These are phyloP conservation scores for Alisma plantagoaquatica DNA, from an alignment of 106 monocot species.

Conservation along the genomic window DNA sequence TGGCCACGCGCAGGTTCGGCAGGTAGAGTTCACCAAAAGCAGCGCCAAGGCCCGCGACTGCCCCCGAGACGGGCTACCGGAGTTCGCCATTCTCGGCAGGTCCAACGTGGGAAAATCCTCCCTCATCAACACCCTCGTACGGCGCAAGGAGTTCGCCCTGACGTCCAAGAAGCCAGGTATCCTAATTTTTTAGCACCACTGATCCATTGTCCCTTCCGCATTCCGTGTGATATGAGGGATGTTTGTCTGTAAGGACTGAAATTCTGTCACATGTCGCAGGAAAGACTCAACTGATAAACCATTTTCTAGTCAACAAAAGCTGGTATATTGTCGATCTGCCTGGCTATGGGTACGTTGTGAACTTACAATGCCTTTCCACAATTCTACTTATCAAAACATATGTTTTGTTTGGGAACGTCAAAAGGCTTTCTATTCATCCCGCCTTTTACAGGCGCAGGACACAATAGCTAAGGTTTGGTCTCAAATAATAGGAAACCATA, in stretches of 20 bases:
- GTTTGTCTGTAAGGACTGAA: too few species aligned
- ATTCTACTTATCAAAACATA: too few species aligned
- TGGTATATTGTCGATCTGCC: slow-evolving; percentile 98
- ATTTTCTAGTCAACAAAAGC: slow-evolving; percentile 91
- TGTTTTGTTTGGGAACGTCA: too few species aligned
- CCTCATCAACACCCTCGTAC: slow-evolving; percentile 75
- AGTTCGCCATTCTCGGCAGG: slow-evolving; percentile 87
- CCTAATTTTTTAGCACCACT: too few species aligned
- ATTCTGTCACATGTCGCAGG: too few species aligned
- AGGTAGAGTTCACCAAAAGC: slow-evolving; percentile 82
- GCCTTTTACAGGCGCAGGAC: too few species aligned
- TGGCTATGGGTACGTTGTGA: slow-evolving; percentile 84
- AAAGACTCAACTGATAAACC: slow-evolving; percentile 95
- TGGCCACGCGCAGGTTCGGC: slow-evolving; percentile 67
- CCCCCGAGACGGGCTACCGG: slow-evolving; percentile 70
- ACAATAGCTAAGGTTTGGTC: too few species aligned
- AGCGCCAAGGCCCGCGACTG: slow-evolving; percentile 77
- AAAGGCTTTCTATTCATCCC: too few species aligned
- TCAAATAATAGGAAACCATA: too few species aligned
- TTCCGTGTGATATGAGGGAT: too few species aligned
- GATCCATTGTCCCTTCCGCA: too few species aligned
- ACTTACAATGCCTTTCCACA: too few species aligned
- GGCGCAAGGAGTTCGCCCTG: slow-evolving; percentile 77
- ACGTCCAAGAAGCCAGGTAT: slow-evolving; percentile 97
- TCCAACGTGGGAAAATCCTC: slow-evolving; percentile 97